A percentile compares a stretch with the other conserved stretches of the same genome.
phyloP scores from a whole-genome alignment of 768 basidiomycete species.

The Suillus weaverae region DNA sequence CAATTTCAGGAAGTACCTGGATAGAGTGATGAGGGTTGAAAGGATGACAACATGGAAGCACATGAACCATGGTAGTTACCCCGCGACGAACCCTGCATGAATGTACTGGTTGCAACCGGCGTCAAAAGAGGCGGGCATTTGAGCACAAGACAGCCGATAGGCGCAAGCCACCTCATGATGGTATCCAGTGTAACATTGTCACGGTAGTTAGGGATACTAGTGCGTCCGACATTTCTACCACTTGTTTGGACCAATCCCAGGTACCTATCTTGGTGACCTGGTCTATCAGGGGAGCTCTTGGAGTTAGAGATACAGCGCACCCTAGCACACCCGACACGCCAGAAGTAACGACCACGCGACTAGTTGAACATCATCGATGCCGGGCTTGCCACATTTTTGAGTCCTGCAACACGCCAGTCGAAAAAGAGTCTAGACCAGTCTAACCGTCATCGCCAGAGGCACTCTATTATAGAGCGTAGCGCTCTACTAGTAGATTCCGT shows the following conservation, averaged over 20 bases:
- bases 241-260: conserved; percentile 52
- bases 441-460: background rate
- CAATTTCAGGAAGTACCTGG: background rate
- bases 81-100: background rate
- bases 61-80: background rate
- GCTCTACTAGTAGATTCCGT: background rate
- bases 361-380: background rate
- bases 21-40: background rate
- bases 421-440: background rate
- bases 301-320: background rate
- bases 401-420: background rate
- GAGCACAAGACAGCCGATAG: background rate
- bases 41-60: background rate
- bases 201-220: conserved; percentile 22
- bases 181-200: conserved; percentile 31
- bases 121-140: background rate
- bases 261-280: conserved; percentile 34
- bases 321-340: background rate
- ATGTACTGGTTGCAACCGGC: background rate
- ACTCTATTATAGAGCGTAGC: background rate
- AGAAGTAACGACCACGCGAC: background rate
- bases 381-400: background rate
- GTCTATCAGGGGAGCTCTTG: too few relatives aligned
- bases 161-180: conserved; percentile 13
- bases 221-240: conserved; percentile 43